Percentiles rank a stretch among this genome's conserved stretches.
These are phyloP conservation scores for Wickerhamiella vanderwaltii DNA, from an alignment of 805 yeast genomes.

Conservation along the genomic window DNA sequence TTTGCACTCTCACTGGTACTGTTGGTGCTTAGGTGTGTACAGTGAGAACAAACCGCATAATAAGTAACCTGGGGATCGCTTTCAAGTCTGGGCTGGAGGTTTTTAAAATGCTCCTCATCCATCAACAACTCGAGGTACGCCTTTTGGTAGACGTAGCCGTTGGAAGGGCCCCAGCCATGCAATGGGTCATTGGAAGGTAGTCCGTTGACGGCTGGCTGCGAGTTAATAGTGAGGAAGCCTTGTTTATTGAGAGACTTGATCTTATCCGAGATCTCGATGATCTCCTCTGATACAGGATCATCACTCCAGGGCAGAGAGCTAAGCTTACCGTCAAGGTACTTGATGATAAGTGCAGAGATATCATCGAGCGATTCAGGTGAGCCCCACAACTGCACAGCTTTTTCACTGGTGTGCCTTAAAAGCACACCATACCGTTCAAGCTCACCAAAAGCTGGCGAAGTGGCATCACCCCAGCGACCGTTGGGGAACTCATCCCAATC, in stretches of 20 bases:
- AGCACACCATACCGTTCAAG: slow-evolving; percentile 70
- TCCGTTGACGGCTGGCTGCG: slow-evolving; percentile 90
- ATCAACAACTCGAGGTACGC: slow-evolving; percentile 81
- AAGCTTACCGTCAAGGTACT: slow-evolving; percentile 60
- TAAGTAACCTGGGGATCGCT: slow-evolving; percentile 48
- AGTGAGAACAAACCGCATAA: slow-evolving; percentile 50
- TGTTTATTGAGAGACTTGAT: slow-evolving; percentile 51
- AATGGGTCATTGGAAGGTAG: slow-evolving; percentile 53
- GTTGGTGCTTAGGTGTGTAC: slow-evolving; percentile 51
- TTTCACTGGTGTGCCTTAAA: slow-evolving; percentile 62
- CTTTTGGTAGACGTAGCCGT: slow-evolving; percentile 89
- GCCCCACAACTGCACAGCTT: slow-evolving; percentile 83
- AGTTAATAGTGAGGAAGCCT: slow-evolving; percentile 73
- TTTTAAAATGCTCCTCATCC: slow-evolving; percentile 40
- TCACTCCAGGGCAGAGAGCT: slow-evolving; percentile 89
- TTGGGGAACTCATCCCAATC: slow-evolving; percentile 98
- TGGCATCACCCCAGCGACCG: slow-evolving; percentile 97
- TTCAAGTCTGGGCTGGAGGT: slow-evolving; percentile 38
- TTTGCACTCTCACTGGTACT: slow-evolving; percentile 66
- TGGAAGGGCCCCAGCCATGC: slow-evolving; percentile 91
- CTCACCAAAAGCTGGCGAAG: slow-evolving; percentile 95
- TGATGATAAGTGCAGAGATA: slow-evolving; percentile 47
- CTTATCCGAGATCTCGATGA: slow-evolving; percentile 45
- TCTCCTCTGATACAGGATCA: slow-evolving; percentile 71
- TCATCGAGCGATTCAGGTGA: slow-evolving; percentile 51